Evolutionary conservation across 108 stramenopile species (phyloP).

Genomic region (Cyclotella baltica): DNA sequence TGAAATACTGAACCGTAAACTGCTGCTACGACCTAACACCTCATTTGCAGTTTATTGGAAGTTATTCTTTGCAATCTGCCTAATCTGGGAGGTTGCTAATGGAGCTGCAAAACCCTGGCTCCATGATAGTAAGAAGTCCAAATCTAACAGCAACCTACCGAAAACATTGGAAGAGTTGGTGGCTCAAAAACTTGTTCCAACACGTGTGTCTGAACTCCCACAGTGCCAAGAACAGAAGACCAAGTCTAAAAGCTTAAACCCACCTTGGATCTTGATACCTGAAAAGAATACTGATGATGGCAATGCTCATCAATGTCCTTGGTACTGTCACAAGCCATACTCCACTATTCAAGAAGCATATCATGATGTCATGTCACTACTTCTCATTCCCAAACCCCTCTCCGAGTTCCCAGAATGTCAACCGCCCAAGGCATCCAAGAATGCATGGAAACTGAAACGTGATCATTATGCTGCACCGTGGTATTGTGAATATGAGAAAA

Average conservation of each 20-base stretch:
- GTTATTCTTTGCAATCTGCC: constrained; percentile 1
- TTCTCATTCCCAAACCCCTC: background rate
- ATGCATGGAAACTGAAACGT: background rate
- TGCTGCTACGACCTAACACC: constrained; percentile 1
- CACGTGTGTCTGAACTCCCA: background rate
- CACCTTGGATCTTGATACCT: background rate
- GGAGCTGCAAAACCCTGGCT: background rate
- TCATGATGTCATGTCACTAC: background rate
- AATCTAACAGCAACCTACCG: background rate
- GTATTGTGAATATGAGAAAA: background rate
- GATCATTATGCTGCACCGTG: background rate
- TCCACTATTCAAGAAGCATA: background rate
- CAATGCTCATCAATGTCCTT: no score
- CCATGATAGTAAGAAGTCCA: background rate
- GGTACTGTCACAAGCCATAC: constrained; percentile 1
- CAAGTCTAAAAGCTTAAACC: background rate
- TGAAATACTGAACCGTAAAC: background rate
- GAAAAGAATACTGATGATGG: background rate
- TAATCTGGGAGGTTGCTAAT: background rate
- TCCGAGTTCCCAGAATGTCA: background rate
- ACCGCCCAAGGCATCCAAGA: background rate
- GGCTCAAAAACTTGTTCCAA: constrained; percentile 3
- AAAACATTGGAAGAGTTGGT: background rate
- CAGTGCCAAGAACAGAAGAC: background rate
- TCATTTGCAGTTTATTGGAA: constrained; percentile 1